Conservation (phyloP, 1,139 yeast genomes). For the Cylindricascospora bacillispora region DNA sequence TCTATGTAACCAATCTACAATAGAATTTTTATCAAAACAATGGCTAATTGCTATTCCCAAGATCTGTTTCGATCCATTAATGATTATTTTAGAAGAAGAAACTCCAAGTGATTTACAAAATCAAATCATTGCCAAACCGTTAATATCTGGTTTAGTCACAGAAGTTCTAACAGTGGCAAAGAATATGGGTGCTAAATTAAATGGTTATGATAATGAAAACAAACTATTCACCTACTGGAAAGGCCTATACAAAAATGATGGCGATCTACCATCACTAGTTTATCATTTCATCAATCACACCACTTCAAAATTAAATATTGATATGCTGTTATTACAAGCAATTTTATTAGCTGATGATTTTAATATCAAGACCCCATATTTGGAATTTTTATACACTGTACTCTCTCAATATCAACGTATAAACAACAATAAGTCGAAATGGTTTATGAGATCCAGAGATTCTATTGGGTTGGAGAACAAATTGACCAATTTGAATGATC, state of each 20-base stretch:
- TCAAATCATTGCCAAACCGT: slow-evolving; percentile 74
- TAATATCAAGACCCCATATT: slow-evolving; percentile 75
- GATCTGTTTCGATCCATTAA: slow-evolving; percentile 64
- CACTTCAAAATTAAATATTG: slow-evolving; percentile 38
- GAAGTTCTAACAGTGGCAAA: slow-evolving; percentile 66
- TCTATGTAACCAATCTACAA: slow-evolving; percentile 29
- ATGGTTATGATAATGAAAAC: slow-evolving; percentile 34
- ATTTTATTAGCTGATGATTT: slow-evolving; percentile 77
- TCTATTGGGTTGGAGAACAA: slow-evolving; percentile 1
- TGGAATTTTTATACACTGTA: slow-evolving; percentile 75
- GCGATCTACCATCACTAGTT: slow-evolving; percentile 17
- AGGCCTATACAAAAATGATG: slow-evolving; percentile 24
- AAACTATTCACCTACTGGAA: slow-evolving; percentile 45
- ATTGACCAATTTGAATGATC: slow-evolving; percentile 1
- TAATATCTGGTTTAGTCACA: slow-evolving; percentile 62
- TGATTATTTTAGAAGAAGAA: slow-evolving; percentile 60
- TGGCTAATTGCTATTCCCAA: slow-evolving; percentile 79
- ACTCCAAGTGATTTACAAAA: slow-evolving; percentile 43
- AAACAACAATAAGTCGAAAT: slow-evolving; percentile 32
- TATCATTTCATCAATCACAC: slow-evolving; percentile 18
- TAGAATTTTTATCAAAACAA: slow-evolving; percentile 59
- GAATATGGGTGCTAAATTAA: slow-evolving; percentile 53
- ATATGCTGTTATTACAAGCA: slow-evolving; percentile 69
- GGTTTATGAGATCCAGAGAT: slow-evolving; percentile 28
- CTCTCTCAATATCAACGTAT: slow-evolving; percentile 54